Evolutionary conservation across 78 protist species (phyloP).

Genomic region (Mastigamoeba balamuthi): DNA sequence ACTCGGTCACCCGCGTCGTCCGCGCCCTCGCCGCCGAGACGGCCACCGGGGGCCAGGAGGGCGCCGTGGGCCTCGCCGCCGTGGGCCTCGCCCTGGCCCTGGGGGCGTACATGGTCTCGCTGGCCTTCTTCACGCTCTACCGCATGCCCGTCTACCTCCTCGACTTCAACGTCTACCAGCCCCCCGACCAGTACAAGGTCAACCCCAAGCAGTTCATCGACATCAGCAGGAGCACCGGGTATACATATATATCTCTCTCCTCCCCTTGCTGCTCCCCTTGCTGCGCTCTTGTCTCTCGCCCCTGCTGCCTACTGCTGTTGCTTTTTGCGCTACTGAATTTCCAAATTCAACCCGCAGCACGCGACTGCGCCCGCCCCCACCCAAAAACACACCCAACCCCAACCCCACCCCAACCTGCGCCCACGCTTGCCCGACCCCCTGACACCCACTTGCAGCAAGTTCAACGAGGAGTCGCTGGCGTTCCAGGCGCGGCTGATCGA

Average conservation of each 20-base stretch:
- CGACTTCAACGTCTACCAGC: conserved; percentile 50
- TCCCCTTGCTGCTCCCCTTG: too few species aligned
- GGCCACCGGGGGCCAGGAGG: neutral
- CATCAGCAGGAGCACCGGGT: conserved; percentile 27
- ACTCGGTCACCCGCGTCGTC: conserved; percentile 6
- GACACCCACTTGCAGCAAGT: neutral
- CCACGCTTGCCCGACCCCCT: neutral
- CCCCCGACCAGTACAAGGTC: conserved; percentile 20
- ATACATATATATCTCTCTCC: too few species aligned
- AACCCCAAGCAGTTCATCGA: conserved; percentile 25
- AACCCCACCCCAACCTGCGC: neutral
- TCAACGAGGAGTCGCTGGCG: conserved; percentile 31
- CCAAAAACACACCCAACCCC: neutral
- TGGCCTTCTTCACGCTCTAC: conserved; percentile 9
- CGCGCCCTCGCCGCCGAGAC: neutral
- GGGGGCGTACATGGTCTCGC: conserved; percentile 11
- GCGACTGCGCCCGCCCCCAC: neutral
- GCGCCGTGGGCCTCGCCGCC: neutral
- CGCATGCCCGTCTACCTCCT: conserved; percentile 36
- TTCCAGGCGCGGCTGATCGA: conserved; percentile 43
- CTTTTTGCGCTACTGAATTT: neutral
- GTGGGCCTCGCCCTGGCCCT: conserved; percentile 1
- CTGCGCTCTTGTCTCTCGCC: too few species aligned
- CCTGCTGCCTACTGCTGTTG: neutral
- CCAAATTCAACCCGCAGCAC: neutral